These are phyloP conservation scores for Heliocybe sulcata DNA, from an alignment of 1,284 basidiomycete genomes.

Conservation along the genomic window DNA sequence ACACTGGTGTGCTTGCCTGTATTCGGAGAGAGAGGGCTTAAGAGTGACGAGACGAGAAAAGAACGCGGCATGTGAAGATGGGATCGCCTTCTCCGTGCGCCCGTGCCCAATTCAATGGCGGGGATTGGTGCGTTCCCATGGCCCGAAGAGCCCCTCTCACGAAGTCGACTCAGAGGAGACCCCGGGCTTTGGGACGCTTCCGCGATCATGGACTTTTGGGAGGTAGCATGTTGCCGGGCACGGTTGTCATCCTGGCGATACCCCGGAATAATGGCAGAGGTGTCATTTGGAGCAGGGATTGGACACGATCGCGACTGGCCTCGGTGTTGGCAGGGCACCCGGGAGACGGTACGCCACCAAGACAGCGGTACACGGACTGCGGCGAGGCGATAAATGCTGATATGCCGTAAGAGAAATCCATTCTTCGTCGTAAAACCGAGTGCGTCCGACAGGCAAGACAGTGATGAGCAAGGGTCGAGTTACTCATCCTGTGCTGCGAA, in stretches of 20 bases:
- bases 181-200: not conserved
- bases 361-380: not conserved
- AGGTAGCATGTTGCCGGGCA: not conserved
- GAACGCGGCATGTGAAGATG: constrained; percentile 1
- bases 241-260: not conserved
- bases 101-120: not conserved
- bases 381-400: not conserved
- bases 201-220: not conserved
- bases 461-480: not conserved
- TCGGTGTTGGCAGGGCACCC: not conserved
- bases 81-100: not conserved
- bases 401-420: not conserved
- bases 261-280: not conserved
- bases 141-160: not conserved
- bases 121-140: not conserved
- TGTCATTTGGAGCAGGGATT: not conserved
- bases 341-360: not conserved
- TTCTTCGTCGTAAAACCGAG: not conserved
- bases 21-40: not conserved
- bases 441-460: not conserved
- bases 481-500: not conserved
- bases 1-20: not conserved
- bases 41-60: constrained; percentile 1
- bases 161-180: not conserved
- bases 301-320: not conserved